phyloP scores from a whole-genome alignment of 176 grass and related monocot species.

The Carex cristatella region DNA sequence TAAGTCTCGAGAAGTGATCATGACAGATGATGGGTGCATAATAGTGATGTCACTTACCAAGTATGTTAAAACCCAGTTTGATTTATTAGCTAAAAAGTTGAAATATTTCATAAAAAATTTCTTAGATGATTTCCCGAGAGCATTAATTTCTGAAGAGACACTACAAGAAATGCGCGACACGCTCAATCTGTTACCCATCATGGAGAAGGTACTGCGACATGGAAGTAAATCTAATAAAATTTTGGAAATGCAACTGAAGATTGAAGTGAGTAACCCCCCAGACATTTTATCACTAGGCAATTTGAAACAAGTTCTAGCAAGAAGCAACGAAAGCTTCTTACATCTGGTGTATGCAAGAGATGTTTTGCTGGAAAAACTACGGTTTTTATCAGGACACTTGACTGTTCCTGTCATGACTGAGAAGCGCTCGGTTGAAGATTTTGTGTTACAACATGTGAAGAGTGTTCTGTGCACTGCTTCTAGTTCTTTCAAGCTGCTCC shows the following conservation, averaged over 20 bases:
- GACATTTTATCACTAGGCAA: slow-evolving; percentile 1
- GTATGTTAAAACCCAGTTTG: slow-evolving; percentile 17
- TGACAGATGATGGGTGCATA: too few relatives aligned
- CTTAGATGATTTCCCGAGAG: slow-evolving; percentile 33
- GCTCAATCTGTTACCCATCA: neutral
- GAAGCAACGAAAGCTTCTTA: neutral
- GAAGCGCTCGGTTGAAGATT: neutral
- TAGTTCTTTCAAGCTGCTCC: slow-evolving; percentile 40
- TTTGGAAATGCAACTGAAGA: slow-evolving; percentile 23
- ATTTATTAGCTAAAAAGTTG: neutral
- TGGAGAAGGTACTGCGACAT: neutral
- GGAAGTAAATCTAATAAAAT: neutral
- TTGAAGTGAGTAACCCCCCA: neutral
- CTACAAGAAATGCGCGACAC: slow-evolving; percentile 5
- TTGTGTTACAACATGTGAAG: slow-evolving; percentile 30
- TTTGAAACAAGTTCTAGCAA: neutral
- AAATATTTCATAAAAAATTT: slow-evolving; percentile 15
- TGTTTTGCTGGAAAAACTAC: neutral
- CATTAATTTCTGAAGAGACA: slow-evolving; percentile 7
- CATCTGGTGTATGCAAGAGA: slow-evolving; percentile 18
- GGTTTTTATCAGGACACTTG: slow-evolving; percentile 18
- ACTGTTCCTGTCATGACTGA: slow-evolving; percentile 8
- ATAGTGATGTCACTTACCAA: slow-evolving; percentile 19
- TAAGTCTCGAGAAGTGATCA: neutral
- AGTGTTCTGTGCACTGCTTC: slow-evolving; percentile 59